Conservation (phyloP, 208 protist species). For the Trypanosomatidae sp. region DNA sequence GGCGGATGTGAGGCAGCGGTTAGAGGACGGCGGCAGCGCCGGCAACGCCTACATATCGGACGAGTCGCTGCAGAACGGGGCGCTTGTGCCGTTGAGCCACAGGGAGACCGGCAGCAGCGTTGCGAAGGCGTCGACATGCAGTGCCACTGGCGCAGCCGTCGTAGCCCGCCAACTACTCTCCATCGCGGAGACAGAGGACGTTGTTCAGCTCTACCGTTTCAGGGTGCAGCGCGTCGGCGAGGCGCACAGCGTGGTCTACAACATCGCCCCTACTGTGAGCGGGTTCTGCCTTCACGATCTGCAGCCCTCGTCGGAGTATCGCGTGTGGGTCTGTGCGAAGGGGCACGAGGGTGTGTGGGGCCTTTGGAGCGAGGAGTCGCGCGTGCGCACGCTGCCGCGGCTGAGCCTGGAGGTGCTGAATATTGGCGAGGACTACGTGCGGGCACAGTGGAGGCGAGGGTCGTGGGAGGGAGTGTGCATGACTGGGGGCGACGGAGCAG, state of each 20-base stretch:
- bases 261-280: constrained; percentile 80
- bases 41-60: background rate
- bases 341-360: constrained; percentile 90
- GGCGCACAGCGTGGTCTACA: constrained; percentile 59
- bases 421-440: constrained; percentile 92
- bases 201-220: constrained; percentile 88
- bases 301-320: constrained; percentile 84
- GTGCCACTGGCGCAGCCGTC: background rate
- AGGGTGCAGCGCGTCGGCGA: constrained; percentile 83
- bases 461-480: constrained; percentile 64
- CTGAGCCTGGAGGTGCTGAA: constrained; percentile 73
- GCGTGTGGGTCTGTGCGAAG: constrained; percentile 88
- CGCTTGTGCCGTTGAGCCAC: constrained; percentile 3
- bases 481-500: constrained; percentile 31
- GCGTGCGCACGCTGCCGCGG: constrained; percentile 90
- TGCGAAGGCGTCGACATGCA: background rate
- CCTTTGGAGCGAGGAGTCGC: constrained; percentile 87
- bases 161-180: constrained; percentile 3
- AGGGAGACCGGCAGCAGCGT: background rate
- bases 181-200: constrained; percentile 68
- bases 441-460: constrained; percentile 71
- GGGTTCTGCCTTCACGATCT: constrained; percentile 83
- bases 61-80: constrained; percentile 3
- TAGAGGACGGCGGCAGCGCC: constrained; percentile 8
- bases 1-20: constrained; percentile 17